Percentiles rank a stretch among this genome's conserved stretches.
phyloP scores from a whole-genome alignment of 1,139 yeast species.

The Barnettozyma hawaiiensis region DNA sequence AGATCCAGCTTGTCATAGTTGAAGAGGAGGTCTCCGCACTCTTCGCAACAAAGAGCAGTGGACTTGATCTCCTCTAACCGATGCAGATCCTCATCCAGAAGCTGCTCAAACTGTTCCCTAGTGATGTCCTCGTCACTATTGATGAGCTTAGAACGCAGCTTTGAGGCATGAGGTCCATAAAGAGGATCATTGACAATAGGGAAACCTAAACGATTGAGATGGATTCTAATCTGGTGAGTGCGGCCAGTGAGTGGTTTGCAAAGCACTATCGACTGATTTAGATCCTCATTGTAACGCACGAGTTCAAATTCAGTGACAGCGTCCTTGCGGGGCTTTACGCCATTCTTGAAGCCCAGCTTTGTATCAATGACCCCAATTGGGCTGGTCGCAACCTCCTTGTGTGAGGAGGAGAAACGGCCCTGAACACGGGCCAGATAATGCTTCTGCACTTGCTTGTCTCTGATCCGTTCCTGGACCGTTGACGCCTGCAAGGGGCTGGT shows the following conservation, averaged over 20 bases:
- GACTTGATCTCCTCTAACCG: slow-evolving; percentile 16
- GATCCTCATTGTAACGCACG: slow-evolving; percentile 27
- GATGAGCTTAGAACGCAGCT: slow-evolving; percentile 5
- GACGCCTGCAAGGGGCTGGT: slow-evolving; percentile 42
- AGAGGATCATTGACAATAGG: slow-evolving; percentile 69
- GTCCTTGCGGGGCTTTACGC: slow-evolving; percentile 24
- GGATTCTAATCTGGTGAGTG: slow-evolving; percentile 76
- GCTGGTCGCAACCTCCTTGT: too few relatives aligned
- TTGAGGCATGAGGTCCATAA: slow-evolving; percentile 30
- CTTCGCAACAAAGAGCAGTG: slow-evolving; percentile 37
- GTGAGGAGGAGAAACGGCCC: slow-evolving; percentile 66
- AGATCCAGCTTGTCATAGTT: slow-evolving; percentile 34
- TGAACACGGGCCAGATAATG: slow-evolving; percentile 55
- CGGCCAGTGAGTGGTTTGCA: slow-evolving; percentile 71
- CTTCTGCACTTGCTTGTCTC: slow-evolving; percentile 39
- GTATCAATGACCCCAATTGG: slow-evolving; percentile 74
- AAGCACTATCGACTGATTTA: slow-evolving; percentile 49
- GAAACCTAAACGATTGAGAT: slow-evolving; percentile 54
- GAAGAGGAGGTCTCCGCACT: slow-evolving; percentile 41
- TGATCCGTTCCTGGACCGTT: slow-evolving; percentile 39
- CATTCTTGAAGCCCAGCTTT: slow-evolving; percentile 32
- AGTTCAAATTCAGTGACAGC: slow-evolving; percentile 40
- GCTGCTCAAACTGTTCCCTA: slow-evolving; percentile 49
- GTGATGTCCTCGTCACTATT: slow-evolving; percentile 55
- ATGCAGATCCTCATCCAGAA: slow-evolving; percentile 37